Conservation (phyloP, 331 rosid genomes). For the Malus hybrid region DNA sequence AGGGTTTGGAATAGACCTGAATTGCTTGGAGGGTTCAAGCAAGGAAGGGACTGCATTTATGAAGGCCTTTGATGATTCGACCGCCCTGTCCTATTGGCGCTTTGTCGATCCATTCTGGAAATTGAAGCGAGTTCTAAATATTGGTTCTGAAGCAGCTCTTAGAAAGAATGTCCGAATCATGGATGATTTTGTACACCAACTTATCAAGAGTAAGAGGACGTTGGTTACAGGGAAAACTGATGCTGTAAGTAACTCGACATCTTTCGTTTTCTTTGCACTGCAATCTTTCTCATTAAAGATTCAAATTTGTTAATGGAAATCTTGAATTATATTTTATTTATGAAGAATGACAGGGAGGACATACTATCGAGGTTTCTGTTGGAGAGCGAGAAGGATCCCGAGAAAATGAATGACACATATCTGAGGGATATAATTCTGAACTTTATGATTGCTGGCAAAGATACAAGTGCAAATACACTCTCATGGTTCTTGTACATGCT, state of each 20-base stretch:
- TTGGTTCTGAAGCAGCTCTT: constrained; percentile 56
- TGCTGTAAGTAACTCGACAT: constrained; percentile 17
- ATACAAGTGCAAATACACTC: constrained; percentile 63
- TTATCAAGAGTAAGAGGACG: constrained; percentile 38
- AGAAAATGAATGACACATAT: constrained; percentile 48
- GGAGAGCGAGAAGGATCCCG: constrained; percentile 54
- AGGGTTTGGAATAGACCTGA: constrained; percentile 63
- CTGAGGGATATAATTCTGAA: constrained; percentile 69
- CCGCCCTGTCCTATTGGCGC: constrained; percentile 49
- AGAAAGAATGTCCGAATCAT: constrained; percentile 37
- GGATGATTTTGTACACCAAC: constrained; percentile 39
- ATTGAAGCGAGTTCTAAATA: constrained; percentile 47
- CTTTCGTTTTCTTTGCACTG: not conserved
- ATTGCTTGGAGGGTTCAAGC: constrained; percentile 55
- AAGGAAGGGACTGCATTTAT: constrained; percentile 48
- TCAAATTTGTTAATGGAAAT: not conserved
- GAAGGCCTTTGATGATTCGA: constrained; percentile 72
- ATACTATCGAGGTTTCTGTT: constrained; percentile 67
- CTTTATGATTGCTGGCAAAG: constrained; percentile 77
- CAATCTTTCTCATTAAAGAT: not conserved
- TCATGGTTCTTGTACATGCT: constrained; percentile 87
- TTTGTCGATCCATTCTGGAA: constrained; percentile 61
- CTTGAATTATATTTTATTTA: not conserved
- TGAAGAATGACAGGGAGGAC: constrained; percentile 59
- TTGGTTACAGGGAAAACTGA: constrained; percentile 15